Percentiles rank a stretch among this genome's conserved stretches.
Conservation (phyloP, 306 rosid species). For the Pachyrhizus erosus region DNA sequence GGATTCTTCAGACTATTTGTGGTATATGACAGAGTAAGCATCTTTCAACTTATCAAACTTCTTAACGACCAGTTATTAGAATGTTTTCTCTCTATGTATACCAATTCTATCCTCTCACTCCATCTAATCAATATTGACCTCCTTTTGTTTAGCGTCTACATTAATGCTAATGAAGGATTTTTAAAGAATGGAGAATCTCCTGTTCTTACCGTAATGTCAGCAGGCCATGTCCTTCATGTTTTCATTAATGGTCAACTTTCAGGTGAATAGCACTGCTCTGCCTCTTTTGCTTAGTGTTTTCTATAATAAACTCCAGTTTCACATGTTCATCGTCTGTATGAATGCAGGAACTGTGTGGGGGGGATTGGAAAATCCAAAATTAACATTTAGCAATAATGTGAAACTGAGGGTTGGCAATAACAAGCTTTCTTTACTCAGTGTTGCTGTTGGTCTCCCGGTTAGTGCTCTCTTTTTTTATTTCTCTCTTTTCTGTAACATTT, state of each 20-base stretch:
- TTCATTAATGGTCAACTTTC: constrained; percentile 74
- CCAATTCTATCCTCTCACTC: constrained; percentile 1
- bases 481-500: constrained; percentile 15
- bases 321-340: constrained; percentile 23
- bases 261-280: constrained; percentile 52
- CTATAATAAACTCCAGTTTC: constrained; percentile 32
- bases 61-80: neutral
- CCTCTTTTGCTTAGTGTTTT: neutral
- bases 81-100: constrained; percentile 30
- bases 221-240: constrained; percentile 81
- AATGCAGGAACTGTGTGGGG: constrained; percentile 79
- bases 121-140: constrained; percentile 24
- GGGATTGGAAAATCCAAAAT: constrained; percentile 56
- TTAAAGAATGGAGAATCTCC: constrained; percentile 62
- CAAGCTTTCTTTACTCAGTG: constrained; percentile 89
- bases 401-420: constrained; percentile 77
- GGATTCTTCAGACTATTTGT: constrained; percentile 78
- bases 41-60: constrained; percentile 34
- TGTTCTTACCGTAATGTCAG: constrained; percentile 67
- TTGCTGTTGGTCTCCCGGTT: constrained; percentile 91
- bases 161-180: constrained; percentile 68
- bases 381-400: constrained; percentile 69
- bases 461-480: constrained; percentile 49
- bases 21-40: constrained; percentile 89
- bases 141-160: constrained; percentile 60